Evolutionary conservation across 768 basidiomycete species (phyloP), one percentile per base, ranked within the genome.

Genomic region (Tylopilus sp.): DNA sequence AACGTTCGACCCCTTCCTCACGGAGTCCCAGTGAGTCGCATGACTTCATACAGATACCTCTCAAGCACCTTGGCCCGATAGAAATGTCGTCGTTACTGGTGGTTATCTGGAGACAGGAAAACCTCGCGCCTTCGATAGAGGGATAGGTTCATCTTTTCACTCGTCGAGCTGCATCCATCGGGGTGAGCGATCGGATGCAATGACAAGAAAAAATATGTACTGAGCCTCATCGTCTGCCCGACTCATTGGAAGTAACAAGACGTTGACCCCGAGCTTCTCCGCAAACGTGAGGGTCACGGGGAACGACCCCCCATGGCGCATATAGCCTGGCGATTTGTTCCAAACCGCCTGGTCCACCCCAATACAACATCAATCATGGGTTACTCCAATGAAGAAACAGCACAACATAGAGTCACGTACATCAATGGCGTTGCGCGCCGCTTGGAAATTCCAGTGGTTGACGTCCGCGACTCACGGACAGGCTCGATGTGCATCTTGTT

Each of bases 241-340:
- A 3, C 93, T 93, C 86, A 95, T 95, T 1, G 94, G 95, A 23
- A 98, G 75, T n/a, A 98, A 73, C 50, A 95, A 68, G 8, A 97
- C 91, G 62, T 93, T 97, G 48, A 93, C 86, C 12, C 82, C 81
- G 41, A 97, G 73, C 40, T 81, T 81, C 64, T 97, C 91, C 9
- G 94, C 91, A 67, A 98, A 95, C 1, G 92, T 95, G 51, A 98
- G 77, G 4, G 93, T 95, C 26, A 95, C 90, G 0, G 94, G 94
- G 56, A 95, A 95, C 6, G 91, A 91, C 5, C 95, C 95, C n/a
- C 92, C 92, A 67, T 95, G 92, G 36, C 92, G 82, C 1, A 87
- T 93, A 52, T 86, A 73, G 64, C 95, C 90, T 0, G 92, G 93
- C 5, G 81, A 79, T 64, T 78, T 77, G 41, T 80, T 75, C 71